Percentiles rank a stretch among this genome's conserved stretches.
Evolutionary conservation across 1,284 basidiomycete genomes (phyloP).

Genomic region (Mycena sp.): DNA sequence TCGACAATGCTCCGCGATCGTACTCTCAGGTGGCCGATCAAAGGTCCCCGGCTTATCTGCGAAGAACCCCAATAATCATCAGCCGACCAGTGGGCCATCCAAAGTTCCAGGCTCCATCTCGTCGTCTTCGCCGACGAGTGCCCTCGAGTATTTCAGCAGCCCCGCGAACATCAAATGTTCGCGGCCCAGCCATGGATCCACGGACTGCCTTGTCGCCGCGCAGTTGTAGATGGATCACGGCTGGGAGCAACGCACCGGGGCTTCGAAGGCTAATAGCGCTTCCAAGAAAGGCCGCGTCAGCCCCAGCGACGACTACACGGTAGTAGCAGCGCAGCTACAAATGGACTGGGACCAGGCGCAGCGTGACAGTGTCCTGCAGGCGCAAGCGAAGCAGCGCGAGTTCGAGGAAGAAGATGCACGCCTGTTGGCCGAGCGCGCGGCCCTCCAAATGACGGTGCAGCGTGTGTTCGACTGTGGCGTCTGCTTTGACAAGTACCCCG

Average conservation of each 20-base stretch:
- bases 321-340: no score
- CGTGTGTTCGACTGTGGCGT: slow-evolving; percentile 61
- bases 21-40: not conserved
- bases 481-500: slow-evolving; percentile 61
- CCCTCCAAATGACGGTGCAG: slow-evolving; percentile 44
- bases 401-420: slow-evolving; percentile 56
- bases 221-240: slow-evolving; percentile 22
- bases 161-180: slow-evolving; percentile 21
- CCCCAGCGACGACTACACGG: no score
- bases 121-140: slow-evolving; percentile 9
- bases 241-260: slow-evolving; percentile 22
- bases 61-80: not conserved
- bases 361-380: no score
- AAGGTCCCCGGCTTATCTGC: not conserved
- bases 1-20: not conserved
- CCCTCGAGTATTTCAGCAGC: slow-evolving; percentile 28
- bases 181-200: not conserved
- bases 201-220: slow-evolving; percentile 19
- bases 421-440: slow-evolving; percentile 47
- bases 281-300: no score
- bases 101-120: not conserved
- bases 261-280: no score
- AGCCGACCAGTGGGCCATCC: slow-evolving; percentile 14
- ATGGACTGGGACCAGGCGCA: no score
- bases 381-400: slow-evolving; percentile 52